phyloP scores from a whole-genome alignment of 1,139 yeast genomes.

The Pichia cactophila region DNA sequence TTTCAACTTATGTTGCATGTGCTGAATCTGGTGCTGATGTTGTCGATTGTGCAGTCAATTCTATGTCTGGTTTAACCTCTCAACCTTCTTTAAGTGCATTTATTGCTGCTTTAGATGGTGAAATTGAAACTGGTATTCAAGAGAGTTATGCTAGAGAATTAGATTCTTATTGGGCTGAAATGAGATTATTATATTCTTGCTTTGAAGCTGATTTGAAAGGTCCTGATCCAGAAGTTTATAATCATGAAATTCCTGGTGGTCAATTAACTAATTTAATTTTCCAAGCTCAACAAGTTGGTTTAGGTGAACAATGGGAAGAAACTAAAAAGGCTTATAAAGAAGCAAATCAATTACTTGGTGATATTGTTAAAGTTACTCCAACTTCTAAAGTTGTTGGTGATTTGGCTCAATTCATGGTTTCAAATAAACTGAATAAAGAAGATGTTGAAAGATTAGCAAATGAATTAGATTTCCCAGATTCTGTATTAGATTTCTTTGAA shows the following conservation, averaged over 20 bases:
- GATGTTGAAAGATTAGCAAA: constrained; percentile 84
- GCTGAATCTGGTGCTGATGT: constrained; percentile 97
- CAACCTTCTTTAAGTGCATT: constrained; percentile 95
- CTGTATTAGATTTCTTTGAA: constrained; percentile 95
- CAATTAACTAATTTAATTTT: constrained; percentile 93
- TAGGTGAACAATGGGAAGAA: constrained; percentile 93
- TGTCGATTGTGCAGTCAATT: constrained; percentile 94
- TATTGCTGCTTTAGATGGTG: constrained; percentile 86
- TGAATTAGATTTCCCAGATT: constrained; percentile 95
- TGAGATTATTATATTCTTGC: constrained; percentile 92
- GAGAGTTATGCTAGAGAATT: constrained; percentile 66
- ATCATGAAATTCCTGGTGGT: constrained; percentile 99
- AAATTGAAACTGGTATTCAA: constrained; percentile 66
- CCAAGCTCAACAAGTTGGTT: constrained; percentile 98
- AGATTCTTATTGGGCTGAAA: constrained; percentile 97
- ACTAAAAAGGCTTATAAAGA: constrained; percentile 89
- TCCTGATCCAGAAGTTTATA: constrained; percentile 98
- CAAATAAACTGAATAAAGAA: constrained; percentile 77
- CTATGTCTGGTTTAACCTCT: constrained; percentile 97
- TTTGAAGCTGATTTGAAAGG: constrained; percentile 98
- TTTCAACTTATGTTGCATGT: constrained; percentile 90
- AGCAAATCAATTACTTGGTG: constrained; percentile 88
- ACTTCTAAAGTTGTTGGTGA: constrained; percentile 99
- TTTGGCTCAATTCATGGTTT: constrained; percentile 97
- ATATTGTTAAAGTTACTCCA: constrained; percentile 96